These are phyloP conservation scores for Exserohilum turcica DNA, from an alignment of 2,329 filamentous ascomycete species.

Conservation along the genomic window DNA sequence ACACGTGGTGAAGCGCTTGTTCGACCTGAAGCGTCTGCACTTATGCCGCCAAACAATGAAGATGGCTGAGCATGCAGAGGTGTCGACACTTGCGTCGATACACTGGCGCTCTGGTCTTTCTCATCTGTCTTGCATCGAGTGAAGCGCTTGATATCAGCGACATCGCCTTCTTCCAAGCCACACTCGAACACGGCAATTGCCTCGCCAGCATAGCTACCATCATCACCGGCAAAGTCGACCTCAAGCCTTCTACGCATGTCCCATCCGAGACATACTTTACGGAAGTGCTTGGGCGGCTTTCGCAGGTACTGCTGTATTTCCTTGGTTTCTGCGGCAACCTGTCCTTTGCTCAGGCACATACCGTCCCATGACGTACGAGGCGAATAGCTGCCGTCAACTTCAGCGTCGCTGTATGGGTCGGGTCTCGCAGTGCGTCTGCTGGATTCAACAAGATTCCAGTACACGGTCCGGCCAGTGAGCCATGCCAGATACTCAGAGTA, in stretches of 20 bases:
- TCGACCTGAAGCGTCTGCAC: slow-evolving; percentile 33
- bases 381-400: slow-evolving; percentile 72
- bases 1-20: slow-evolving; percentile 23
- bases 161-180: slow-evolving; percentile 66
- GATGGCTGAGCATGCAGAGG: slow-evolving; percentile 23
- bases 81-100: slow-evolving; percentile 23
- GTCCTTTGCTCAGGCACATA: slow-evolving; percentile 71
- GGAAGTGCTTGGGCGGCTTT: slow-evolving; percentile 77
- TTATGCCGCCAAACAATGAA: slow-evolving; percentile 60
- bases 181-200: slow-evolving; percentile 74
- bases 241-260: slow-evolving; percentile 86
- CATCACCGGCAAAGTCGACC: slow-evolving; percentile 86
- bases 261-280: slow-evolving; percentile 80
- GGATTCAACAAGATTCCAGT: slow-evolving; percentile 80
- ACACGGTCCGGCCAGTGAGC: slow-evolving; percentile 76
- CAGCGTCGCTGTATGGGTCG: slow-evolving; percentile 73
- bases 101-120: slow-evolving; percentile 27
- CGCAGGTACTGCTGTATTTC: slow-evolving; percentile 79
- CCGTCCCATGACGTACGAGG: slow-evolving; percentile 76
- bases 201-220: slow-evolving; percentile 77
- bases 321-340: slow-evolving; percentile 75
- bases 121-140: slow-evolving; percentile 58
- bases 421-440: slow-evolving; percentile 73
- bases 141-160: slow-evolving; percentile 61
- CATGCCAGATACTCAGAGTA: slow-evolving; percentile 70